These are phyloP conservation scores for Halophytophthora batemanensis DNA, from an alignment of 352 stramenopile species.

Conservation along the genomic window DNA sequence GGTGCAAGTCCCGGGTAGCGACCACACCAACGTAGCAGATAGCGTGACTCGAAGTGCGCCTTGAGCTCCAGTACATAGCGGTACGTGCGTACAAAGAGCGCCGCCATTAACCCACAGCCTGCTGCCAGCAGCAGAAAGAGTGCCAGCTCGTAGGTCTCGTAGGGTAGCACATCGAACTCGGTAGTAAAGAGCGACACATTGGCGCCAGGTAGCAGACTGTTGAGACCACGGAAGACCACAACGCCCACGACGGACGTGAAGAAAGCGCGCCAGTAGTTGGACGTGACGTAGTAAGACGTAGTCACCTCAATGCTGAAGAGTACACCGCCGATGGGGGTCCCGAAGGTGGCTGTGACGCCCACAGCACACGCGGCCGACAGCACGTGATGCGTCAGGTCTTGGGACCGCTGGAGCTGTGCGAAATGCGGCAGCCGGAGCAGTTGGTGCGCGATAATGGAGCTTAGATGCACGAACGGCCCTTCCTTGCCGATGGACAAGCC, in stretches of 20 bases:
- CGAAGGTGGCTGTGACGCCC: constrained; percentile 78
- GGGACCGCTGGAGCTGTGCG: constrained; percentile 49
- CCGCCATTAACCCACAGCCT: constrained; percentile 80
- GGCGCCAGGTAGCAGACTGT: constrained; percentile 52
- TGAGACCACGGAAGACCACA: constrained; percentile 80
- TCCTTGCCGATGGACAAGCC: constrained; percentile 76
- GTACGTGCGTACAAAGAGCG: constrained; percentile 73
- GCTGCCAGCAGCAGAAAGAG: constrained; percentile 80
- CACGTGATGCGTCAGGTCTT: constrained; percentile 67
- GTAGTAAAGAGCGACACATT: constrained; percentile 80
- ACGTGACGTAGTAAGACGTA: constrained; percentile 84
- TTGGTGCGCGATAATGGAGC: constrained; percentile 69
- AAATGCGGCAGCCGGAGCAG: constrained; percentile 59
- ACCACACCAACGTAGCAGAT: constrained; percentile 17
- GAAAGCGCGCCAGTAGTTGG: constrained; percentile 89
- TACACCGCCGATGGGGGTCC: constrained; percentile 70
- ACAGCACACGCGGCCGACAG: constrained; percentile 66
- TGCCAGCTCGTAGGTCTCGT: constrained; percentile 67
- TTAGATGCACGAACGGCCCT: constrained; percentile 79
- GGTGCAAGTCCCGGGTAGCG: constrained; percentile 28
- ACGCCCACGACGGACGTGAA: constrained; percentile 85
- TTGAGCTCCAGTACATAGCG: constrained; percentile 48
- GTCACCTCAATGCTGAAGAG: constrained; percentile 86
- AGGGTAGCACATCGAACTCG: constrained; percentile 66
- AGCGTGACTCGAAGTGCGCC: constrained; percentile 30